Evolutionary conservation across 2,329 filamentous ascomycete genomes (phyloP).

Genomic region (Cercospora canescens): DNA sequence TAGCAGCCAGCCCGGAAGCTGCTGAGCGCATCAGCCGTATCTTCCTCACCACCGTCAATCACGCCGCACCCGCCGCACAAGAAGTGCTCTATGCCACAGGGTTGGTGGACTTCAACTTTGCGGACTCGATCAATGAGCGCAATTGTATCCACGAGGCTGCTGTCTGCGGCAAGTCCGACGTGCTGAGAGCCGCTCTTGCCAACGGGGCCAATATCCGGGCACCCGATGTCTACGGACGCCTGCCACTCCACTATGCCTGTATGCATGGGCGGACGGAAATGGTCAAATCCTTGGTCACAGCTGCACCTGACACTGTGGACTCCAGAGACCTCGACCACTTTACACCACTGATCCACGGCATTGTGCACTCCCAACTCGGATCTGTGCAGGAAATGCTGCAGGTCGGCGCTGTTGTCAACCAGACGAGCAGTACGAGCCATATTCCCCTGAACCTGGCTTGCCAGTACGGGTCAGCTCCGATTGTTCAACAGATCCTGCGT

Average conservation of each 20-base stretch:
- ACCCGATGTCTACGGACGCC: conserved; percentile 89
- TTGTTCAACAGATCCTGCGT: conserved; percentile 81
- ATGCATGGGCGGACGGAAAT: conserved; percentile 82
- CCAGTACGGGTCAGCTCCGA: conserved; percentile 82
- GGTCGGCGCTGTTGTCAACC: conserved; percentile 80
- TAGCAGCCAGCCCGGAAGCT: conserved; percentile 62
- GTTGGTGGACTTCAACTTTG: conserved; percentile 84
- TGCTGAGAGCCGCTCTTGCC: conserved; percentile 73
- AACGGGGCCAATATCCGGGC: conserved; percentile 74
- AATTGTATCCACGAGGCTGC: conserved; percentile 97
- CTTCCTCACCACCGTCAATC: conserved; percentile 85
- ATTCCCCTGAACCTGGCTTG: conserved; percentile 93
- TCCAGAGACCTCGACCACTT: conserved; percentile 96
- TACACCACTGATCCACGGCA: conserved; percentile 90
- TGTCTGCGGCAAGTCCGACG: conserved; percentile 82
- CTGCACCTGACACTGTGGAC: conserved; percentile 73
- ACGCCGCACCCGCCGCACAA: conserved; percentile 76
- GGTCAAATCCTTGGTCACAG: conserved; percentile 31
- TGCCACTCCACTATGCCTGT: conserved; percentile 92
- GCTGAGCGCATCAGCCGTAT: conserved; percentile 81
- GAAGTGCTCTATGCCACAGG: conserved; percentile 75
- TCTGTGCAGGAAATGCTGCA: conserved; percentile 78
- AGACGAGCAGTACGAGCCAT: conserved; percentile 82
- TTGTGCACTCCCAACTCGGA: conserved; percentile 79
- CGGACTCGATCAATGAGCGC: conserved; percentile 96